Conservation (phyloP, 345 rosid genomes). For the Pseudoturritis turrita region DNA sequence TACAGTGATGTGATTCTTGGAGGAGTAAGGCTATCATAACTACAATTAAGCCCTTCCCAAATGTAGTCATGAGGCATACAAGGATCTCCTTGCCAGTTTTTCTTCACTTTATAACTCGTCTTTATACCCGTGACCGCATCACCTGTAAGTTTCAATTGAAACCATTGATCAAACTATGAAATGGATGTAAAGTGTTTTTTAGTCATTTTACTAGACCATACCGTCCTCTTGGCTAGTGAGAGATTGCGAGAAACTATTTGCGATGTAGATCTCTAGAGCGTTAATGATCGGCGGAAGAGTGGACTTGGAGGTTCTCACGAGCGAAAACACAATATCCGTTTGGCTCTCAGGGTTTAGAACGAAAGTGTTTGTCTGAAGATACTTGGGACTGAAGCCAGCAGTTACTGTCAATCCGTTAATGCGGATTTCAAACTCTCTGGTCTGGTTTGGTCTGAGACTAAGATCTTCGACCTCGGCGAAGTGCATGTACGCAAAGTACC, state of each 20-base stretch:
- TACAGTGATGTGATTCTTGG: constrained; percentile 45
- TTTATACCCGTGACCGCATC: constrained; percentile 37
- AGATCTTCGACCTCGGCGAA: constrained; percentile 44
- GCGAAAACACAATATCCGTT: neutral
- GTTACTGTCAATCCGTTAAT: neutral
- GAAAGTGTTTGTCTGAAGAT: constrained; percentile 24
- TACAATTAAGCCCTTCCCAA: constrained; percentile 44
- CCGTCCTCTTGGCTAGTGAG: constrained; percentile 33
- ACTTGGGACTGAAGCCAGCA: constrained; percentile 26
- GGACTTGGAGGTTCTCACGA: constrained; percentile 19
- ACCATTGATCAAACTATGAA: constrained; percentile 2
- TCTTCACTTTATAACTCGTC: constrained; percentile 27
- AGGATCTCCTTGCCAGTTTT: constrained; percentile 58
- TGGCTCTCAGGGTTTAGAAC: constrained; percentile 9
- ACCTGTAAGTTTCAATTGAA: constrained; percentile 8
- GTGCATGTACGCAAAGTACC: constrained; percentile 38
- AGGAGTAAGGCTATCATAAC: constrained; percentile 12
- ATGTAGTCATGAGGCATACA: constrained; percentile 27
- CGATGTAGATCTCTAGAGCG: constrained; percentile 29
- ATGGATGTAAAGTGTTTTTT: neutral
- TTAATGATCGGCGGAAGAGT: constrained; percentile 36
- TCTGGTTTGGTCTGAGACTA: constrained; percentile 24
- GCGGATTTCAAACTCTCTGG: constrained; percentile 30
- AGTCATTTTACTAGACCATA: constrained; percentile 1
- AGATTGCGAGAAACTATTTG: constrained; percentile 9